These are phyloP conservation scores for Albatrellus sp. DNA, from an alignment of 1,284 basidiomycete species.

Conservation along the genomic window DNA sequence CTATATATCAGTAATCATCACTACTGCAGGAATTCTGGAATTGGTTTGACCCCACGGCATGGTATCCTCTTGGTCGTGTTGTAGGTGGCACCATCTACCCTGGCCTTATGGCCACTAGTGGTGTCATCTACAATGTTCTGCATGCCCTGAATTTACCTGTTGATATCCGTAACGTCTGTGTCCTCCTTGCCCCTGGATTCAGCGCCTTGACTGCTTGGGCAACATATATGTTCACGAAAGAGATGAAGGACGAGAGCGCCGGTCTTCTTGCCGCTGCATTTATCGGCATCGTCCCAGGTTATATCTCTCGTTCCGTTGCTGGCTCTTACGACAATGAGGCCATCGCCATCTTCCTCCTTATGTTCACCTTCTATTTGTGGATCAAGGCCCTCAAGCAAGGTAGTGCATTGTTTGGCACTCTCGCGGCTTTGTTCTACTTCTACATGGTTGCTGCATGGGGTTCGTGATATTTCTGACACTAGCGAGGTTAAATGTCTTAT, in stretches of 20 bases:
- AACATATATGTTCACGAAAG: constrained; percentile 95
- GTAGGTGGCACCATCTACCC: constrained; percentile 98
- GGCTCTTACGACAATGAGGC: constrained; percentile 99
- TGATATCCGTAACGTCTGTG: constrained; percentile 96
- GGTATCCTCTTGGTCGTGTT: constrained; percentile 97
- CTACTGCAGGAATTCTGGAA: constrained; percentile 89
- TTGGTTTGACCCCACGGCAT: constrained; percentile 99
- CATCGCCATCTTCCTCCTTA: constrained; percentile 98
- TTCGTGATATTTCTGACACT: constrained; percentile 20
- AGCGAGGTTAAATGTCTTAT: background rate
- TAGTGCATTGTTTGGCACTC: constrained; percentile 82
- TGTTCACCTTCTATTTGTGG: constrained; percentile 98
- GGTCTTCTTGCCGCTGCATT: constrained; percentile 96
- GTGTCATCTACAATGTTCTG: constrained; percentile 89
- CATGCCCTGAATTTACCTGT: constrained; percentile 88
- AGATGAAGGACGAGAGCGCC: constrained; percentile 89
- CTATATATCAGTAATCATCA: constrained; percentile 1
- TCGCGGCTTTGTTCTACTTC: constrained; percentile 95
- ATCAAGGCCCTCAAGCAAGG: constrained; percentile 94
- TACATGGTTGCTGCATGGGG: constrained; percentile 99
- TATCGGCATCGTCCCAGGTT: constrained; percentile 95
- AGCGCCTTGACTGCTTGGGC: constrained; percentile 94
- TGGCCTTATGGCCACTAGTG: constrained; percentile 94
- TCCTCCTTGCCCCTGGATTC: constrained; percentile 93
- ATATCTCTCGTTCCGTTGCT: constrained; percentile 98